Conservation (phyloP, 1,284 basidiomycete genomes). For the Ganoderma resinaceum region DNA sequence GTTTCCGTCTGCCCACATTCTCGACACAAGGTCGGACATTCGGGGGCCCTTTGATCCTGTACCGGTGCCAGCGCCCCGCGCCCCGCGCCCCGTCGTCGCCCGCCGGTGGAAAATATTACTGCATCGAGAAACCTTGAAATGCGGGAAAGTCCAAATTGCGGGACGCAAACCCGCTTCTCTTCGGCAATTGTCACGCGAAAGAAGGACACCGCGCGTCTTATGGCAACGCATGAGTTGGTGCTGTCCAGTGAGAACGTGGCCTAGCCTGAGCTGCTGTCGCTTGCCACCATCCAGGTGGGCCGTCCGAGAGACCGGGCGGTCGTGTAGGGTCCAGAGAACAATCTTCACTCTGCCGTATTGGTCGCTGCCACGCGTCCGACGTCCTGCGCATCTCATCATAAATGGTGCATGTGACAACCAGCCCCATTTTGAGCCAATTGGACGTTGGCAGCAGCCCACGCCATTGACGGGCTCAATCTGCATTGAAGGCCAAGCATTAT, state of each 20-base stretch:
- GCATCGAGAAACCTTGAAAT: slow-evolving; percentile 15
- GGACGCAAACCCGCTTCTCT: slow-evolving; percentile 24
- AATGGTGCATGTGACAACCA: slow-evolving; percentile 27
- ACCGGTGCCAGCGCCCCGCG: slow-evolving; percentile 17
- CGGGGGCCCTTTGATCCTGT: slow-evolving; percentile 23
- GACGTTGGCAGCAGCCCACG: slow-evolving; percentile 16
- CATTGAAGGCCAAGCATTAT: slow-evolving; percentile 9
- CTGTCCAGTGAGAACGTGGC: slow-evolving; percentile 24
- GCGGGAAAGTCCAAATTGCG: slow-evolving; percentile 25
- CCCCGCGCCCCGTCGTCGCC: slow-evolving; percentile 12
- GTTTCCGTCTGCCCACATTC: slow-evolving; percentile 8
- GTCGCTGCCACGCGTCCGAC: slow-evolving; percentile 28
- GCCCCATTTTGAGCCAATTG: slow-evolving; percentile 23
- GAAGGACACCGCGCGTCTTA: slow-evolving; percentile 24
- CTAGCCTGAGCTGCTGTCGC: slow-evolving; percentile 17
- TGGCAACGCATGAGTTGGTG: slow-evolving; percentile 21
- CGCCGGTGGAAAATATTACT: slow-evolving; percentile 22
- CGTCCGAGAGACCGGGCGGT: slow-evolving; percentile 11
- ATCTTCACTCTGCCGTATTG: slow-evolving; percentile 13
- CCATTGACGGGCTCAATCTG: slow-evolving; percentile 16
- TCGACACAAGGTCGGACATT: slow-evolving; percentile 18
- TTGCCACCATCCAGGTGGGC: slow-evolving; percentile 17
- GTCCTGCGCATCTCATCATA: slow-evolving; percentile 18
- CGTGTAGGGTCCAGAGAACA: slow-evolving; percentile 15
- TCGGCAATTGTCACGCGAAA: slow-evolving; percentile 25